Percentiles rank a stretch among this genome's conserved stretches.
phyloP scores from a whole-genome alignment of 2,329 filamentous ascomycete species.

The Penicillium sp. region DNA sequence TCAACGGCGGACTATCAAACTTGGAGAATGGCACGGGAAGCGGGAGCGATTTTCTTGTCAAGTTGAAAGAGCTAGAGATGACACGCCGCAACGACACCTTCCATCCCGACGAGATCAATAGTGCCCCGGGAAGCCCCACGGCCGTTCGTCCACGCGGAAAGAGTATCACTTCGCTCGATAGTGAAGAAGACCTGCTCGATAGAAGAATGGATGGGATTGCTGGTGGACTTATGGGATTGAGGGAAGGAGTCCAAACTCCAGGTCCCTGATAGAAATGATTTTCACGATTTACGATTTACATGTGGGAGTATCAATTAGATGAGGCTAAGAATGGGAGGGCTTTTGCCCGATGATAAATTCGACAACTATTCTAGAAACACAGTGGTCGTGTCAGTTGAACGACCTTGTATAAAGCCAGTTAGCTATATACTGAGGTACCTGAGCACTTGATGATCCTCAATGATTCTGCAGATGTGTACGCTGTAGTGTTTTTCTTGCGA shows the following conservation, averaged over 20 bases:
- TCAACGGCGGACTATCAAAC: constrained; percentile 15
- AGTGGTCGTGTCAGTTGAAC: too few species aligned
- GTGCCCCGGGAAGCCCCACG: constrained; percentile 25
- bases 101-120: constrained; percentile 22
- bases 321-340: too few species aligned
- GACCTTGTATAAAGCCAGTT: too few species aligned
- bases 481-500: too few species aligned
- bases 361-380: too few species aligned
- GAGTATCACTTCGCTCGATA: constrained; percentile 58
- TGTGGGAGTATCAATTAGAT: background rate
- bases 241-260: constrained; percentile 39
- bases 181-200: constrained; percentile 61
- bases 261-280: constrained; percentile 24
- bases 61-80: constrained; percentile 23
- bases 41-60: constrained; percentile 22
- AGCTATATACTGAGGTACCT: too few species aligned
- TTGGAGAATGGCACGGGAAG: constrained; percentile 11
- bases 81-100: constrained; percentile 16
- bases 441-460: too few species aligned
- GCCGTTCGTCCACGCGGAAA: constrained; percentile 36
- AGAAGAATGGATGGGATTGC: constrained; percentile 60
- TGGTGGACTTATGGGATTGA: constrained; percentile 55
- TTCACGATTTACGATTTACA: constrained; percentile 15
- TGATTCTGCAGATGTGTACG: too few species aligned
- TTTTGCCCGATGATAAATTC: too few species aligned